Evolutionary conservation across 148 eudicot genomes (phyloP).

Genomic region (Amaranthus palmeri): DNA sequence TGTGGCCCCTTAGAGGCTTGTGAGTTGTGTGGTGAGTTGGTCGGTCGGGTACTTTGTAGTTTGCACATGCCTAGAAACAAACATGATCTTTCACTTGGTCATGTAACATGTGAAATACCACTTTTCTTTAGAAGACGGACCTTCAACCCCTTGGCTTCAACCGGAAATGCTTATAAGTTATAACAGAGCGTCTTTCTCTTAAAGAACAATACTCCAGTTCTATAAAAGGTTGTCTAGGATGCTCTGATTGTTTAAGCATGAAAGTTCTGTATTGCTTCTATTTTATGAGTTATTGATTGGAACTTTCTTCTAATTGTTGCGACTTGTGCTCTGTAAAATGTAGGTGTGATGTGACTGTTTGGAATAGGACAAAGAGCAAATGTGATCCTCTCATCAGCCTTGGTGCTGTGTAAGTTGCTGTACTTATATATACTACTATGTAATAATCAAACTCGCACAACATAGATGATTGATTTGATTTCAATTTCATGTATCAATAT

Average conservation of each 20-base stretch:
- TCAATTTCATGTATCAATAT: neutral
- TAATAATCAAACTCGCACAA: neutral
- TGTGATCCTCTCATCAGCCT: conserved; percentile 85
- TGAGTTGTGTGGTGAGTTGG: too few species aligned
- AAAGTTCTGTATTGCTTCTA: neutral
- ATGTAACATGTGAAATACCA: neutral
- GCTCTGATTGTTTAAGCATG: neutral
- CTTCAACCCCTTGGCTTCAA: neutral
- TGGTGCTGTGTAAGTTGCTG: conserved; percentile 82
- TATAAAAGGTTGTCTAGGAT: neutral
- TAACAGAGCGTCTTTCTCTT: neutral
- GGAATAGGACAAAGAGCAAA: conserved; percentile 98
- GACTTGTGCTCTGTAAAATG: conserved; percentile 17
- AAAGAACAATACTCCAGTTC: neutral
- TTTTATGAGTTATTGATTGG: neutral
- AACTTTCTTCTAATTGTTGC: neutral
- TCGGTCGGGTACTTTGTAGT: too few species aligned
- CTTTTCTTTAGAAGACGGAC: neutral
- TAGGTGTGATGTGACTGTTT: conserved; percentile 83
- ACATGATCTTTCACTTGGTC: neutral
- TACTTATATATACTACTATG: neutral
- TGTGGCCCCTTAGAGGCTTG: too few species aligned
- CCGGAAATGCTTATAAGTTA: neutral
- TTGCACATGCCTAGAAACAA: too few species aligned
- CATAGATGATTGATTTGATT: neutral